Evolutionary conservation across 257 asterid genomes (phyloP).

Genomic region (Lantana camara): DNA sequence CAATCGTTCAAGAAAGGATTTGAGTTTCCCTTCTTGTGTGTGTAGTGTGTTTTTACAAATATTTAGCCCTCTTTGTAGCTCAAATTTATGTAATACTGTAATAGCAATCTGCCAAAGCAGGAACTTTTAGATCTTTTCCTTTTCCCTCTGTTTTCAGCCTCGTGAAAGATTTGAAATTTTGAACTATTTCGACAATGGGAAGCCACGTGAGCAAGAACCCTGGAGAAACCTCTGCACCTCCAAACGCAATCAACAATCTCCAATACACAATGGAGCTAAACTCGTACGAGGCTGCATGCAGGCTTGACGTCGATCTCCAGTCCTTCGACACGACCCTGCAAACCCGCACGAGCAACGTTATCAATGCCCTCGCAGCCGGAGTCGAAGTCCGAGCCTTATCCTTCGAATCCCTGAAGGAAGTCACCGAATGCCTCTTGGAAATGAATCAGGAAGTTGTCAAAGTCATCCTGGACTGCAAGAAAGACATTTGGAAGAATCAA

Average conservation of each 20-base stretch:
- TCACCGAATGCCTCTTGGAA: conserved; percentile 80
- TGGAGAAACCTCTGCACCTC: conserved; percentile 51
- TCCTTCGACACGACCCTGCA: conserved; percentile 72
- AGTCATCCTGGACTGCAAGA: conserved; percentile 85
- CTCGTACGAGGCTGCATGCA: conserved; percentile 86
- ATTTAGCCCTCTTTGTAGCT: neutral
- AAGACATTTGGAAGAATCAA: conserved; percentile 88
- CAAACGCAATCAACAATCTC: conserved; percentile 53
- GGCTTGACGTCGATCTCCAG: conserved; percentile 61
- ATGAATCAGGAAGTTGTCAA: conserved; percentile 91
- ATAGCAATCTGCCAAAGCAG: conserved; percentile 16
- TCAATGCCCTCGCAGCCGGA: conserved; percentile 75
- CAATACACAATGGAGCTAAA: conserved; percentile 54
- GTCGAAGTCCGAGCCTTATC: conserved; percentile 87
- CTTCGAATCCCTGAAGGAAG: conserved; percentile 76
- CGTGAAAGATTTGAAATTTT: conserved; percentile 22
- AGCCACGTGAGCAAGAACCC: conserved; percentile 84
- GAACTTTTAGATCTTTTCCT: neutral
- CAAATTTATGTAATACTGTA: neutral
- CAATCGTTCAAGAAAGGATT: neutral
- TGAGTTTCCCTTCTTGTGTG: neutral
- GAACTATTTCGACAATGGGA: conserved; percentile 57
- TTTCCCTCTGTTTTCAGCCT: conserved; percentile 1
- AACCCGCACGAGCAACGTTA: conserved; percentile 60
- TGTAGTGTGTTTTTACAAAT: neutral